phyloP scores from a whole-genome alignment of 352 stramenopile species.

The Phytophthora quininea region DNA sequence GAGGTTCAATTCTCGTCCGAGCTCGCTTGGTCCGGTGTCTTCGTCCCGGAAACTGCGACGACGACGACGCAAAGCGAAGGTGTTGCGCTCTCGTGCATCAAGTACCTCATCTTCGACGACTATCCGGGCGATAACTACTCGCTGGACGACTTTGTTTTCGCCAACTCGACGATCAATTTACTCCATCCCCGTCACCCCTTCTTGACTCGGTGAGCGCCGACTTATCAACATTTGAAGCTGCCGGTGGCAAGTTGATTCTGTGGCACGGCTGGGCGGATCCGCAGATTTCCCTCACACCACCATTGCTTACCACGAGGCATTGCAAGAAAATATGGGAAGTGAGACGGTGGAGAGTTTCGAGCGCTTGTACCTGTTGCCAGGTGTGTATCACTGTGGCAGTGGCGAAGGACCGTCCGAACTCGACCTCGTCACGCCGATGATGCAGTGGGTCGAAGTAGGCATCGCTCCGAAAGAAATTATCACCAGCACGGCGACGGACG shows the following conservation, averaged over 20 bases:
- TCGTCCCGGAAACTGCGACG: slow-evolving; percentile 21
- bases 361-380: slow-evolving; percentile 36
- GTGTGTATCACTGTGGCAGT: slow-evolving; percentile 35
- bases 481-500: slow-evolving; percentile 7
- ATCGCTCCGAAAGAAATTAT: slow-evolving; percentile 22
- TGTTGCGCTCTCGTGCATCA: slow-evolving; percentile 25
- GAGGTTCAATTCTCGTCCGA: slow-evolving; percentile 36
- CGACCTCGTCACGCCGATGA: slow-evolving; percentile 40
- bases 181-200: slow-evolving; percentile 23
- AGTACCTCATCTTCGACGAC: slow-evolving; percentile 34
- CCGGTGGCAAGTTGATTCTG: slow-evolving; percentile 36
- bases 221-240: slow-evolving; percentile 25
- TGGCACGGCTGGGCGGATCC: slow-evolving; percentile 41
- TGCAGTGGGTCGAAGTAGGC: slow-evolving; percentile 32
- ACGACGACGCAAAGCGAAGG: slow-evolving; percentile 17
- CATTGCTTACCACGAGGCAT: slow-evolving; percentile 35
- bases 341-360: slow-evolving; percentile 25
- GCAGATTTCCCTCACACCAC: slow-evolving; percentile 38
- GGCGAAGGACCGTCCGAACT: slow-evolving; percentile 32
- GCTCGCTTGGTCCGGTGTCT: slow-evolving; percentile 34
- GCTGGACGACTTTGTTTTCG: slow-evolving; percentile 34
- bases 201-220: slow-evolving; percentile 35
- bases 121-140: slow-evolving; percentile 30
- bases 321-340: slow-evolving; percentile 26
- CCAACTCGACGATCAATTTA: slow-evolving; percentile 29